Conservation (phyloP, 148 eudicot species). For the Camellia japonica region DNA sequence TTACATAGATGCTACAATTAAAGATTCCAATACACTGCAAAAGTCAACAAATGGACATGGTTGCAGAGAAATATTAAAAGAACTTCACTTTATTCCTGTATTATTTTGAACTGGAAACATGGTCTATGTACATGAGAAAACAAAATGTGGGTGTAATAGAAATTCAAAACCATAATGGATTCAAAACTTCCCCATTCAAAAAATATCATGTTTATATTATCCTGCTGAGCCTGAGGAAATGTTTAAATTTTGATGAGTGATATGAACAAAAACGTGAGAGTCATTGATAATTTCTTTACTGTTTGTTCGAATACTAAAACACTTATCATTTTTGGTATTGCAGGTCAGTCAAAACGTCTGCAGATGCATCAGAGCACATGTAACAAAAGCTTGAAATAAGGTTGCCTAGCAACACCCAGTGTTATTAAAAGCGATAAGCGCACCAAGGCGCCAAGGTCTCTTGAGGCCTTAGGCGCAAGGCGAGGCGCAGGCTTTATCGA, state of each 20-base stretch:
- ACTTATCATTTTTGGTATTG: not conserved
- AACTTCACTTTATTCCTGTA: not conserved
- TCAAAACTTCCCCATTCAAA: not conserved
- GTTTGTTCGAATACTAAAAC: not conserved
- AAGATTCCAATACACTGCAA: conserved; percentile 40
- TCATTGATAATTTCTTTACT: not conserved
- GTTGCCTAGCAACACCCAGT: no score
- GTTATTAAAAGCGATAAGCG: no score
- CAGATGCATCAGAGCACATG: no score
- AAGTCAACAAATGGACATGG: not conserved
- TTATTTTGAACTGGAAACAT: not conserved
- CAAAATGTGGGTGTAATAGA: not conserved
- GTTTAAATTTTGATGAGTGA: not conserved
- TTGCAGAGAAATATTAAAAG: not conserved
- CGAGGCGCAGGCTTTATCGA: no score
- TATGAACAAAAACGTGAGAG: not conserved
- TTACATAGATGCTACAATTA: conserved; percentile 18
- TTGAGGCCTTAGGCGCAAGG: no score
- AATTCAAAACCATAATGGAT: not conserved
- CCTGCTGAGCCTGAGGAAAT: not conserved
- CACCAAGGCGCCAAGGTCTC: no score
- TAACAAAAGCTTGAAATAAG: no score
- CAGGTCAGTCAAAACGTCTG: no score
- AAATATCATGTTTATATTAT: not conserved
- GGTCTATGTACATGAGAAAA: not conserved